Evolutionary conservation across 805 yeast species (phyloP), one percentile per base, ranked within the genome.

Genomic region (Metschnikowia reukaufii): DNA sequence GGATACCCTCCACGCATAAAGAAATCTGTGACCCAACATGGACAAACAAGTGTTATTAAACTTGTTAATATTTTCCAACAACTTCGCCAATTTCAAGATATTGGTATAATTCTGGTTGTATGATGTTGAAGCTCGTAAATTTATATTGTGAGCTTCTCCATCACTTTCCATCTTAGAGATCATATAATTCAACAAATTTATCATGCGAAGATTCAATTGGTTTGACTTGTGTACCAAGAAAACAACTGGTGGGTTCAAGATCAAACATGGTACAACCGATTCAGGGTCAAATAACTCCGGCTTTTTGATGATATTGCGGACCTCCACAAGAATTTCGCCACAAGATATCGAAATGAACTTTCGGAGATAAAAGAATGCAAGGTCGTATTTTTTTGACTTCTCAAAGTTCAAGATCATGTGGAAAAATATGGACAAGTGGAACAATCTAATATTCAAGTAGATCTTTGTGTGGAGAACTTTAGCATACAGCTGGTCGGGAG

Each of bases 351-450:
- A 36, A 23, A 63, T 40, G 5, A 63, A 40, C 39, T 69, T 69
- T 39, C 63, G 66, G 32, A 70, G 44, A 48, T 66, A 72, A 39
- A 63, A 65, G 47, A 62, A 69, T 1, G 76, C 59, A 37, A 67
- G 61, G 1, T 59, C 60, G 0, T 52, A 23, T 19, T 69, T 58
- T 0, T 53, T 46, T 16, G 54, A 52, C 6, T 45, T 39, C 50
- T 74, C 79, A 48, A 72, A 77, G 49, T 72, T 70, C n/a, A 68
- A 51, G 44, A 66, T 65, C 3, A 80, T 43, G 39, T 68, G 72
- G 31, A 55, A 61, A 44, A 64, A 62, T 18, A 69, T 40, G 1
- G 69, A 61, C 15, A 62, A 39, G 4, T 53, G 44, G 16, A 71
- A 61, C 2, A 73, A 61, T 27, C 57, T 54, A 8, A 66, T 44